Evolutionary conservation across 805 yeast species (phyloP).

Genomic region (Metschnikowia aberdeeniae): DNA sequence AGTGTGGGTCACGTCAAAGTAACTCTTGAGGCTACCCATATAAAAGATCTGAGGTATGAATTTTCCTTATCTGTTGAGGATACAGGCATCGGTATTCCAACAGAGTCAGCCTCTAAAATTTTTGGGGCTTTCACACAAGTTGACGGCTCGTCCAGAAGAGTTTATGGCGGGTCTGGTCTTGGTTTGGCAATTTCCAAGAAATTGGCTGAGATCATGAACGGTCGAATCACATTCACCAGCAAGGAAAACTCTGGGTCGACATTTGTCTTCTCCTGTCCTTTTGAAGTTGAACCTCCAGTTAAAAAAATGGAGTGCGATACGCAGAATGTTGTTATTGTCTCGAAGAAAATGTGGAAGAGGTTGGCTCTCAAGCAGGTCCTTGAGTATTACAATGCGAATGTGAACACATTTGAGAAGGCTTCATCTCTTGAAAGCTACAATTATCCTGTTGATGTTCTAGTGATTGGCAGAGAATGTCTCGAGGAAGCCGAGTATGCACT

Average conservation of each 20-base stretch:
- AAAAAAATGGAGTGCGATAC: conserved; percentile 8
- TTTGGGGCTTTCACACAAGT: conserved; percentile 54
- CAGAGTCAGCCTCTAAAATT: conserved; percentile 39
- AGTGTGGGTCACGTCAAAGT: conserved; percentile 39
- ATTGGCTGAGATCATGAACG: conserved; percentile 47
- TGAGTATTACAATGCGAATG: conserved; percentile 32
- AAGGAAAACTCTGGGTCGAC: conserved; percentile 45
- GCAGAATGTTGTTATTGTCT: conserved; percentile 29
- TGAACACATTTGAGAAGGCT: conserved; percentile 19
- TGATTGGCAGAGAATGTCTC: conserved; percentile 20
- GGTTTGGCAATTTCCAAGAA: conserved; percentile 48
- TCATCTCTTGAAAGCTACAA: conserved; percentile 11
- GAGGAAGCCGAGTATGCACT: conserved; percentile 4
- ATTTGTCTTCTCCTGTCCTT: conserved; percentile 36
- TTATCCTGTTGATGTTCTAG: conserved; percentile 16
- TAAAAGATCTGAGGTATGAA: conserved; percentile 32
- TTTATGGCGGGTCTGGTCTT: conserved; percentile 50
- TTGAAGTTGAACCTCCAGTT: conserved; percentile 24
- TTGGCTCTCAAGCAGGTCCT: conserved; percentile 30
- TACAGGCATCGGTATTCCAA: conserved; percentile 53
- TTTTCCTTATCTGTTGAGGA: conserved; percentile 41
- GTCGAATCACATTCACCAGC: conserved; percentile 43
- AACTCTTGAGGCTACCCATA: conserved; percentile 27
- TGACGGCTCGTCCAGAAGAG: conserved; percentile 50
- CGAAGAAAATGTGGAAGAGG: conserved; percentile 27